Evolutionary conservation across 768 basidiomycete genomes (phyloP).

Genomic region (Boletus rubropictus): DNA sequence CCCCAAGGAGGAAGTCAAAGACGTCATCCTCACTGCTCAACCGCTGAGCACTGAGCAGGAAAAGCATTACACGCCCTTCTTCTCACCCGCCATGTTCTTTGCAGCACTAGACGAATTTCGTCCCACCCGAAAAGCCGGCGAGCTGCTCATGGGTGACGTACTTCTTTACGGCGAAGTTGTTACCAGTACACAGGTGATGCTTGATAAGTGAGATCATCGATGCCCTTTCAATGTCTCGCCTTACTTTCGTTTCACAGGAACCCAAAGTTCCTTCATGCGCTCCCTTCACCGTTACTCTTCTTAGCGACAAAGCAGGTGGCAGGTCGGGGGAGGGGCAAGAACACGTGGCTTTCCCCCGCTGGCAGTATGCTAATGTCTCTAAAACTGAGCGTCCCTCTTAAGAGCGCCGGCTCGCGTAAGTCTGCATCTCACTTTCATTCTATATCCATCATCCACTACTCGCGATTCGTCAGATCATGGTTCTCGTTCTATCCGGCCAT

Average conservation of each 20-base stretch:
- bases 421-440: not conserved
- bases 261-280: slow-evolving; percentile 54
- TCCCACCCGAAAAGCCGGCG: slow-evolving; percentile 13
- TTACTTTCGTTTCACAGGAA: slow-evolving; percentile 49
- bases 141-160: slow-evolving; percentile 67
- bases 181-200: slow-evolving; percentile 91
- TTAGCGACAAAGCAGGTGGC: slow-evolving; percentile 83
- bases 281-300: slow-evolving; percentile 76
- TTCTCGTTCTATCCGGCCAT: slow-evolving; percentile 25
- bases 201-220: slow-evolving; percentile 67
- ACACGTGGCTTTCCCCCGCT: slow-evolving; percentile 87
- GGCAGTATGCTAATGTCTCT: slow-evolving; percentile 75
- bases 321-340: slow-evolving; percentile 83
- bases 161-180: slow-evolving; percentile 85
- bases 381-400: slow-evolving; percentile 21
- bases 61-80: slow-evolving; percentile 52
- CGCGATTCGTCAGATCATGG: not conserved
- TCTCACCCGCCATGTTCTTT: slow-evolving; percentile 63
- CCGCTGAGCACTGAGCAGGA: slow-evolving; percentile 44
- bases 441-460: not conserved
- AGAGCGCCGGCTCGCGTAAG: slow-evolving; percentile 6
- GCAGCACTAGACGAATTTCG: slow-evolving; percentile 36
- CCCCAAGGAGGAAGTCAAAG: slow-evolving; percentile 39
- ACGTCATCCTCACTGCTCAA: slow-evolving; percentile 48
- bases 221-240: not conserved